Base-by-base conservation (phyloP, 371 early-diverging fungal genomes). In the Blakeslea trispora region DNA sequence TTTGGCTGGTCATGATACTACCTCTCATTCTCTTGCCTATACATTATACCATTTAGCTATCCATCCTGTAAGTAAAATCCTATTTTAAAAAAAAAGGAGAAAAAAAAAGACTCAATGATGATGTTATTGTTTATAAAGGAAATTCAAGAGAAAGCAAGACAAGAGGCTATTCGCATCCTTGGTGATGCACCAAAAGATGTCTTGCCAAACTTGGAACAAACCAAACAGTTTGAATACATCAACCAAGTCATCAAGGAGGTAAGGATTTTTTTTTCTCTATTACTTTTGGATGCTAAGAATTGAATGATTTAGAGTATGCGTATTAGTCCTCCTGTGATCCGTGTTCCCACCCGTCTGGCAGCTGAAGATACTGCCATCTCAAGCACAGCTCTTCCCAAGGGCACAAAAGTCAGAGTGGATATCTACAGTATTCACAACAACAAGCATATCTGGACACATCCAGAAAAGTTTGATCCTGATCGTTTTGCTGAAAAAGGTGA, bases 331-430 rank as follows among this genome's bases (percentile, higher is more conserved):
- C 61, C 64, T 37, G 52, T 40, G 22, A 17, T 45, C 15, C 17
- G 17, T 15, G 21, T 52, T 18, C 14, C 43, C 13, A 19, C 49
- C 5, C 62, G 55, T 45, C 55, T 72, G 1, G 67, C 63, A 17
- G 1, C 61, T 6, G 70, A 80, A 56, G 74, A 81, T 6, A 70
- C 68, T 5, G 66, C 61, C 1, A 39, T 83, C 22, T 72, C 70
- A 3, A 69, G 72, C 1, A 55, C 64, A 45, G 60, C 71, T 19
- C 54, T 85, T 39, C 84, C 81, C 39, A 77, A 75, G 53, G 78
- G 73, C 11, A 54, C 74, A 0, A 41, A 46, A 41, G 55, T 81
- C 2, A 62, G 61, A 28, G 61, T 76, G 31, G 69, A 81, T 45
- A 63, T 79, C 17, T 68, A 64, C 55, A 60, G 50, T 34, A 23